Evolutionary conservation across 768 basidiomycete genomes (phyloP), one percentile per base, ranked within the genome.

Genomic region (Panaeolus cyanescens): DNA sequence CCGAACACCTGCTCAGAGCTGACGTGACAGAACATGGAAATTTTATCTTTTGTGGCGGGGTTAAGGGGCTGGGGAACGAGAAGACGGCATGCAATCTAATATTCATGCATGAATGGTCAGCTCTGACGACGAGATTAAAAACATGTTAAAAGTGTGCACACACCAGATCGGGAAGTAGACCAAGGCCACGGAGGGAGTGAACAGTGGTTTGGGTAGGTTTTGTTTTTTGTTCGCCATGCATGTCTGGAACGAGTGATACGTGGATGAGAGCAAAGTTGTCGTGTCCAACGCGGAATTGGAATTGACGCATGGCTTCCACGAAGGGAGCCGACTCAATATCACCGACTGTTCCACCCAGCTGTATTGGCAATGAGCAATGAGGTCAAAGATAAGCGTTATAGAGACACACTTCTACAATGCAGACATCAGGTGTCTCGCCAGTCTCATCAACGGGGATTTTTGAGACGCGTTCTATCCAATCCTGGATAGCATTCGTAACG

Each of bases 21-120:
- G 67, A 99, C 96, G 69, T 99, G 96, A 75, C 96, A 98, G 83
- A 99, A 99, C 96, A 99, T 98, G 63, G 94, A 95, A 39, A 99
- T 96, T 75, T 99, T 99, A 70, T 89, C 85, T 76, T 95, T 96
- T 33, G 96, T 96, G 0, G 91, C 83, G 15, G 85, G 82, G 58
- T 90, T 85, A n/a, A 99, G 81, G 0, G 92, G 89, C 63, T 91
- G 83, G 19, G 91, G 88, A 62, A 91, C 88, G 56, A 92, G 78
- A 32, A 95, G 78, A 37, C 96, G 89, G 74, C 96, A 98, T 0
- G 96, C 96, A 68, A 99, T 96, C 95, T 97, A 56, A 13, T n/a
- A 10, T 12, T 13, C 9, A 50, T 12, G 12, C 32, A 54, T 20
- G 45, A 20, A 4, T 10, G 25, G 25, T 50, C 45, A 50, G 45